phyloP scores from a whole-genome alignment of 1,284 basidiomycete species.

The Cerrena zonata region DNA sequence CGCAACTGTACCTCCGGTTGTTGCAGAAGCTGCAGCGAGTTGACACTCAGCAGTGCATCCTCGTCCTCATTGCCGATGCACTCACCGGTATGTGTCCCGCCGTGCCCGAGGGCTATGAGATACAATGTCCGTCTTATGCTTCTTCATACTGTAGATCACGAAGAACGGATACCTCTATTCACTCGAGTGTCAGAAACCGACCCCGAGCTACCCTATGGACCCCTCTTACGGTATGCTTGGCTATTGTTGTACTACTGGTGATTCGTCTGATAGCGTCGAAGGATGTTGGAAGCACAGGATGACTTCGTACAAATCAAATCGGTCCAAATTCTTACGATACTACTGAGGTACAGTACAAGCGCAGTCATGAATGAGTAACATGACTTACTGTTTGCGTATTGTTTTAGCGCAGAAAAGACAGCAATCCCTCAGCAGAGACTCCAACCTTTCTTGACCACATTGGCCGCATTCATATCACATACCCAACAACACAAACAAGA shows the following conservation, averaged over 20 bases:
- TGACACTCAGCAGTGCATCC: slow-evolving; percentile 90
- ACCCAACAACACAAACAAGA: slow-evolving; percentile 71
- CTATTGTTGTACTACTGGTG: not conserved
- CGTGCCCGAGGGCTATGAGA: not conserved
- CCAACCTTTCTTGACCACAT: slow-evolving; percentile 59
- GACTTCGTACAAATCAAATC: slow-evolving; percentile 91
- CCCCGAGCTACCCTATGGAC: slow-evolving; percentile 78
- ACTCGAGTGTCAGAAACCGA: slow-evolving; percentile 53
- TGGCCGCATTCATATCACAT: slow-evolving; percentile 63
- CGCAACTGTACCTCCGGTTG: slow-evolving; percentile 83
- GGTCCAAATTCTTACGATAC: slow-evolving; percentile 68
- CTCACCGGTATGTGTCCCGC: slow-evolving; percentile 52
- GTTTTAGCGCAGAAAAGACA: slow-evolving; percentile 47
- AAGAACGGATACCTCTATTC: slow-evolving; percentile 75
- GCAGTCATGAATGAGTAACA: too few species aligned
- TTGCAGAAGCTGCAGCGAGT: slow-evolving; percentile 89
- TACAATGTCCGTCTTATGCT: not conserved
- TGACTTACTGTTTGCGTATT: not conserved
- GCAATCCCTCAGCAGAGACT: slow-evolving; percentile 54
- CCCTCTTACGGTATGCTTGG: slow-evolving; percentile 67
- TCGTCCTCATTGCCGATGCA: slow-evolving; percentile 89
- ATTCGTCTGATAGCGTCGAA: slow-evolving; percentile 24
- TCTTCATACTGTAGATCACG: slow-evolving; percentile 55
- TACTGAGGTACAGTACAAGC: not conserved
- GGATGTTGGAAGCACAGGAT: slow-evolving; percentile 80